Conservation (phyloP, 148 eudicot species). For the Spergularia bocconei region DNA sequence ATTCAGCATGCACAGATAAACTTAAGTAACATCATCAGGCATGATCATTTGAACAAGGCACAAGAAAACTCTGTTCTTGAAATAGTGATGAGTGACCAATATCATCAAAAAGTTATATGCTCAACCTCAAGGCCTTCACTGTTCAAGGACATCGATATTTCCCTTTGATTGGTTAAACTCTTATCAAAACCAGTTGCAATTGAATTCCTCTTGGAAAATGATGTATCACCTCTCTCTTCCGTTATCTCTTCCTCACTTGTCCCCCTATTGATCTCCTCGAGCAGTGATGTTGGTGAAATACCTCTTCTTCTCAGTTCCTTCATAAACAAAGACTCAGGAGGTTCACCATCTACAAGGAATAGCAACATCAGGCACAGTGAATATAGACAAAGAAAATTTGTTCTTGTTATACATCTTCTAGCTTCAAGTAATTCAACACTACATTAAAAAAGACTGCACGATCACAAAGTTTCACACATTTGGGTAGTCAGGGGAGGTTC, state of each 20-base stretch:
- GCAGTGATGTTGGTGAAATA: constrained; percentile 72
- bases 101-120: constrained; percentile 12
- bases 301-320: constrained; percentile 88
- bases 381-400: not conserved
- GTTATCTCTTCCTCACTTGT: constrained; percentile 50
- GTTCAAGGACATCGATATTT: constrained; percentile 81
- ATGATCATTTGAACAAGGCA: too few relatives aligned
- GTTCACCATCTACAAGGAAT: constrained; percentile 74
- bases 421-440: not conserved
- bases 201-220: constrained; percentile 53
- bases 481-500: not conserved
- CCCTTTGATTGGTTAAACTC: constrained; percentile 76
- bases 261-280: constrained; percentile 69
- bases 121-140: constrained; percentile 98
- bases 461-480: not conserved
- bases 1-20: not conserved
- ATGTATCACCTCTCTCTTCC: constrained; percentile 57
- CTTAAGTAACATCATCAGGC: not conserved
- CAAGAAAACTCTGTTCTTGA: not conserved
- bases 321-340: constrained; percentile 94
- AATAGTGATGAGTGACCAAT: not conserved
- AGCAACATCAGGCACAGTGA: not conserved
- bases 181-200: constrained; percentile 50
- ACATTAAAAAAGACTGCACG: not conserved
- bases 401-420: not conserved